Evolutionary conservation across 306 rosid genomes (phyloP).

Genomic region (Cyclanthera cordifolia): DNA sequence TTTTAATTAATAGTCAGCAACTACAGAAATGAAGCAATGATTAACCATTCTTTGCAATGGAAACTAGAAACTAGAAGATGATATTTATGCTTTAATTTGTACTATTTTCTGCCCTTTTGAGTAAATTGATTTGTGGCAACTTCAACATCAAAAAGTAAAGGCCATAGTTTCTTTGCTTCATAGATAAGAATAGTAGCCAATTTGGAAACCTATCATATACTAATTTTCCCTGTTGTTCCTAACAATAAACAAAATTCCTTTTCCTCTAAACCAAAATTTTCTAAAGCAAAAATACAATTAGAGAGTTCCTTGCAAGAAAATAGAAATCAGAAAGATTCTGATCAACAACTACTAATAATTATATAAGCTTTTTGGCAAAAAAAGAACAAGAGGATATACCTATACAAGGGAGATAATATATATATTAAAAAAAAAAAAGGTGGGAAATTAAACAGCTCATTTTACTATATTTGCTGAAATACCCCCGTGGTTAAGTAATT

Average conservation of each 20-base stretch:
- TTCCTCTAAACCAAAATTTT: neutral
- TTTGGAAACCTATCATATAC: neutral
- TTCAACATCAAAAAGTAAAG: no score
- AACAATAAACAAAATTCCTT: neutral
- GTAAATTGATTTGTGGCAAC: no score
- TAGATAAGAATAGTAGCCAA: neutral
- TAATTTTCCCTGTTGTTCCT: neutral
- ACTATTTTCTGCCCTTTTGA: no score
- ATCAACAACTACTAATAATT: neutral
- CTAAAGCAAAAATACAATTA: neutral
- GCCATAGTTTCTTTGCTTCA: neutral
- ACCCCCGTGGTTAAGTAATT: neutral
- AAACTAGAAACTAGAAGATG: no score
- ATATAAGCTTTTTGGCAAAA: neutral
- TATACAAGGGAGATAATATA: neutral
- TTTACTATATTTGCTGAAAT: slow-evolving; percentile 8
- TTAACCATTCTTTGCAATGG: no score
- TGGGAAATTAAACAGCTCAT: neutral
- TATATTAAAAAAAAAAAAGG: neutral
- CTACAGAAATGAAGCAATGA: no score
- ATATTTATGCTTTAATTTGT: no score
- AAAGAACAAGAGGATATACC: neutral
- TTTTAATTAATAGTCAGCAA: no score
- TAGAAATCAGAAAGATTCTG: neutral
- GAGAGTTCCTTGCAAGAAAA: neutral